Evolutionary conservation across 1,284 basidiomycete genomes (phyloP), one percentile per base, ranked within the genome.

Genomic region (Pseudozyma pruni): DNA sequence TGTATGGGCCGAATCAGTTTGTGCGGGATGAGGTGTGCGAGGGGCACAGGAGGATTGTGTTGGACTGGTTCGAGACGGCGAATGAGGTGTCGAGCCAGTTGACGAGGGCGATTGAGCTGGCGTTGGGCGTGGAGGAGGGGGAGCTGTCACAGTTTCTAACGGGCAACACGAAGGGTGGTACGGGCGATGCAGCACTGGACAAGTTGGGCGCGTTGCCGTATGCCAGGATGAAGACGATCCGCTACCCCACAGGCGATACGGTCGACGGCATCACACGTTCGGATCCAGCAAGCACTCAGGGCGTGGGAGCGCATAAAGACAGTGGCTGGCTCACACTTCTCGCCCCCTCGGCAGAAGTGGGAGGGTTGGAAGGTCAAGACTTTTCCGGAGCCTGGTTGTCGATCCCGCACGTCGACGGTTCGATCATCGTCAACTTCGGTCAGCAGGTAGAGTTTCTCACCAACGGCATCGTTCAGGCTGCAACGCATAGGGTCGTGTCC

Each of bases 221-320:
- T 49, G 61, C 67, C 10, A 38, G 76, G 9, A 74, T 77, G 73
- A 78, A 78, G 60, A 72, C 63, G 11, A 78, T 78, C 40, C 64
- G 76, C 4, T 78, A 78, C 35, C 76, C 76, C 2, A 45, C 44
- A 0, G 73, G 61, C 5, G 33, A 40, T 14, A 48, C 17, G 0
- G 73, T 76, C 2, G 75, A 78, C 33, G 74, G 74, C 2, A 58
- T 75, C 35, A 37, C 44, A 11, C 57, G 68, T 16, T 34, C 38
- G 17, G 63, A 58, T n/a, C 40, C 51, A 2, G 5, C 34, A 8
- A 66, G 54, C 31, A 72, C 66, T 2, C 76, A 78, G 41, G 76
- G 76, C 19, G 76, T 78, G 1, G 76, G 76, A 16, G 73, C 76
- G 7, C 76, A 78, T 54, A 75, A 75, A 29, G 76, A 78, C 48